These are phyloP conservation scores for Pichia sporocuriosa DNA, from an alignment of 805 yeast genomes.

Conservation along the genomic window DNA sequence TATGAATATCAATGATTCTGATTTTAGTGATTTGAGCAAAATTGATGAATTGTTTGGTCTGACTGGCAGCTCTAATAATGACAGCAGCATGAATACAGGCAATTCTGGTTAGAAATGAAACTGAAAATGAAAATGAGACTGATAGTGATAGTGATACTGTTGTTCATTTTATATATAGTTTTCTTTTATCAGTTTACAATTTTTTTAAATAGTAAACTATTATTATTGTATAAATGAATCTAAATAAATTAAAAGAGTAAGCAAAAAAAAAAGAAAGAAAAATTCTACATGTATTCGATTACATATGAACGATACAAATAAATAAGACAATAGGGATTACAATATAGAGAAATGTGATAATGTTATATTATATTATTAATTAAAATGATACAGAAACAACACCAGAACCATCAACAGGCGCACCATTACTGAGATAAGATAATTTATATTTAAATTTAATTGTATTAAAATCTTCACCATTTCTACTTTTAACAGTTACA, in stretches of 20 bases:
- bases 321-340: neutral
- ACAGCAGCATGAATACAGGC: neutral
- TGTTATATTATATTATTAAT: neutral
- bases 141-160: neutral
- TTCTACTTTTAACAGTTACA: constrained; percentile 19
- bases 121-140: too few species aligned
- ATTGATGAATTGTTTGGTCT: constrained; percentile 12
- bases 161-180: too few species aligned
- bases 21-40: constrained; percentile 9
- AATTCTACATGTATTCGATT: too few species aligned
- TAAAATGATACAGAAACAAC: constrained; percentile 30
- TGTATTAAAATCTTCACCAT: constrained; percentile 10
- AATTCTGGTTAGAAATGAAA: neutral
- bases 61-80: neutral
- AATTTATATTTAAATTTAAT: constrained; percentile 74
- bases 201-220: too few species aligned
- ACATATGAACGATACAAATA: neutral
- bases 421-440: constrained; percentile 44
- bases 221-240: too few species aligned
- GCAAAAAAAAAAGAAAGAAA: too few species aligned
- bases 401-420: constrained; percentile 49
- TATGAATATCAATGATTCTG: neutral
- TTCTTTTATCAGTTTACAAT: too few species aligned
- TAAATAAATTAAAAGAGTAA: too few species aligned
- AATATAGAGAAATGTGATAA: neutral